These are phyloP conservation scores for Arthromyces matolae DNA, from an alignment of 768 basidiomycete species.

Conservation along the genomic window DNA sequence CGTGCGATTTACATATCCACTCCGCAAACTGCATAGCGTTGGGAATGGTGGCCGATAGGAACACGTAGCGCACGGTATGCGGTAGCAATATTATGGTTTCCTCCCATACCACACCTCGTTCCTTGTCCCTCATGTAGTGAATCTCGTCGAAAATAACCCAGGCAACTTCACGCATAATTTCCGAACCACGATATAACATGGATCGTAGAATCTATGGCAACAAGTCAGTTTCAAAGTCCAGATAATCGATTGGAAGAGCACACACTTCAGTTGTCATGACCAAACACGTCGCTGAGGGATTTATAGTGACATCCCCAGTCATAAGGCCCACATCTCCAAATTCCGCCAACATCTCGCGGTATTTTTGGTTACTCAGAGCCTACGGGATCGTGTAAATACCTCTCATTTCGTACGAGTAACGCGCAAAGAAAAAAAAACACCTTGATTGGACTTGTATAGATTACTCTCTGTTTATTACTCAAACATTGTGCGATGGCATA, in stretches of 20 bases:
- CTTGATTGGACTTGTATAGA: slow-evolving; percentile 99
- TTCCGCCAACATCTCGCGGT: slow-evolving; percentile 93
- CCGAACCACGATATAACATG: slow-evolving; percentile 97
- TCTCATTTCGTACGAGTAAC: slow-evolving; percentile 8
- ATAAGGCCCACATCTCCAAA: slow-evolving; percentile 98
- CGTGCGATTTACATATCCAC: slow-evolving; percentile 97
- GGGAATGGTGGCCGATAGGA: slow-evolving; percentile 97
- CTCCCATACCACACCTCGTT: slow-evolving; percentile 99
- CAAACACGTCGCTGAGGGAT: slow-evolving; percentile 92
- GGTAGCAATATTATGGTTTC: slow-evolving; percentile 97
- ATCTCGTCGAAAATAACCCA: slow-evolving; percentile 99
- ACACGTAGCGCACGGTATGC: slow-evolving; percentile 94
- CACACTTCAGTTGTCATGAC: slow-evolving; percentile 98
- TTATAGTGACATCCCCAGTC: slow-evolving; percentile 99
- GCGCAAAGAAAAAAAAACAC: slow-evolving; percentile 51
- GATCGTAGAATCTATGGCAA: slow-evolving; percentile 83
- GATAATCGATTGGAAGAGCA: neutral
- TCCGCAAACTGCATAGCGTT: slow-evolving; percentile 99
- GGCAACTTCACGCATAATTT: slow-evolving; percentile 99
- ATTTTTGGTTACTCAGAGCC: slow-evolving; percentile 99
- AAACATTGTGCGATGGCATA: slow-evolving; percentile 98
- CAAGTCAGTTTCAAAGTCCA: neutral
- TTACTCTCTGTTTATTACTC: slow-evolving; percentile 90
- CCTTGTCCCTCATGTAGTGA: slow-evolving; percentile 99
- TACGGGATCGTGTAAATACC: slow-evolving; percentile 33